These are phyloP conservation scores for Kodamaea laetipori DNA, from an alignment of 805 yeast genomes.

Conservation along the genomic window DNA sequence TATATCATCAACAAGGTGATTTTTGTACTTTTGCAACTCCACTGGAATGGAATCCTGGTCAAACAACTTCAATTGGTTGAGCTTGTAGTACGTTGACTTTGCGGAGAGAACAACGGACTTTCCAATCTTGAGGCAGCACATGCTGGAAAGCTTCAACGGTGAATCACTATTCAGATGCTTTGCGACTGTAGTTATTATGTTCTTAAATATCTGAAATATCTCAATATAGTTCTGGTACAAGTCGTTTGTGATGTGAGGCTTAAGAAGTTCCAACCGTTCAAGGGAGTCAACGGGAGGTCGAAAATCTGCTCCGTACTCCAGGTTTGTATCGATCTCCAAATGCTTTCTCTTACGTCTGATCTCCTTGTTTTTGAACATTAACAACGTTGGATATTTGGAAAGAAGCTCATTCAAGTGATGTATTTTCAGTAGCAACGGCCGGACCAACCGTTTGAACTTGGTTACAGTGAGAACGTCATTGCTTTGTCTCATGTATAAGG, in stretches of 20 bases:
- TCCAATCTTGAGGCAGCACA: constrained; percentile 34
- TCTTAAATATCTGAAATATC: constrained; percentile 32
- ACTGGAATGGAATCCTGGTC: constrained; percentile 29
- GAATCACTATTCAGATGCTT: constrained; percentile 6
- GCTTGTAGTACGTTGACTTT: constrained; percentile 34
- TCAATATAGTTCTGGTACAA: constrained; percentile 32
- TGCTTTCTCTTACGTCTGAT: background rate
- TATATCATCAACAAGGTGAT: constrained; percentile 33
- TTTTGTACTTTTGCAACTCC: constrained; percentile 23
- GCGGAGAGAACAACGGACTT: constrained; percentile 37
- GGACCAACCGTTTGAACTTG: constrained; percentile 35
- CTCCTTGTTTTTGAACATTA: background rate
- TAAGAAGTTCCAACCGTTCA: constrained; percentile 27
- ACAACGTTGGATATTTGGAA: constrained; percentile 28
- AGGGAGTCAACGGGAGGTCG: constrained; percentile 20
- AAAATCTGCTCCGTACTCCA: background rate
- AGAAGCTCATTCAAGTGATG: constrained; percentile 34
- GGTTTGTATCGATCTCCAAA: background rate
- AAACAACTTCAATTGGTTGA: constrained; percentile 31
- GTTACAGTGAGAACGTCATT: constrained; percentile 12
- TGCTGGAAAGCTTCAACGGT: constrained; percentile 20
- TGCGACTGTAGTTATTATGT: constrained; percentile 22
- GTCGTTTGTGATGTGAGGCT: constrained; percentile 30
- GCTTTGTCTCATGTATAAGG: background rate
- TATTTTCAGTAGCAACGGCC: constrained; percentile 41